Conservation (phyloP, 306 rosid species). For the Lithocarpus polystachyus region DNA sequence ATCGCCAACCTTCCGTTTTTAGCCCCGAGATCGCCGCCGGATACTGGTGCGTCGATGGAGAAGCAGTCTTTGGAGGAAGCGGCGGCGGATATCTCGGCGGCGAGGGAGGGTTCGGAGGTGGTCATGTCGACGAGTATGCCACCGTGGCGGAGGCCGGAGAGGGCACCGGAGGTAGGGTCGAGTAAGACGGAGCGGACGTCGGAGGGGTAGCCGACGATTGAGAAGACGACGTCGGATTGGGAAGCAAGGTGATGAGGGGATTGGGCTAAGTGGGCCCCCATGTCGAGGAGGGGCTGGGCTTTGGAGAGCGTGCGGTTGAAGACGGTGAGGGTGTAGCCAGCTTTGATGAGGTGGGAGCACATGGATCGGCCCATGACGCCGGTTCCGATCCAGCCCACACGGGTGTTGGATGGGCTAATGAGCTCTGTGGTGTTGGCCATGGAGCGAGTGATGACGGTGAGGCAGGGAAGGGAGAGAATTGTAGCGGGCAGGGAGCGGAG, state of each 20-base stretch:
- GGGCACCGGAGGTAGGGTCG: constrained; percentile 68
- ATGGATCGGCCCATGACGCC: constrained; percentile 93
- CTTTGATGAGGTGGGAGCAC: constrained; percentile 77
- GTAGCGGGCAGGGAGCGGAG: constrained; percentile 13
- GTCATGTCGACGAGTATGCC: constrained; percentile 94
- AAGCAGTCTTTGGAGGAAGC: constrained; percentile 48
- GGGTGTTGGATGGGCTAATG: constrained; percentile 62
- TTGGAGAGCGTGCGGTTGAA: constrained; percentile 91
- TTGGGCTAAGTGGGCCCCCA: constrained; percentile 65
- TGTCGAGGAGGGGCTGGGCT: constrained; percentile 71
- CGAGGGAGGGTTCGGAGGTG: constrained; percentile 92
- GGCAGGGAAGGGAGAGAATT: constrained; percentile 2
- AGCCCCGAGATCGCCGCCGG: constrained; percentile 93
- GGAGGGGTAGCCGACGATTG: constrained; percentile 93
- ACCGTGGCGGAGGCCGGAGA: constrained; percentile 68
- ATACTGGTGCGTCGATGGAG: constrained; percentile 81
- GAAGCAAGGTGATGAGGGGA: constrained; percentile 69
- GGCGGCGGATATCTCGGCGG: constrained; percentile 56
- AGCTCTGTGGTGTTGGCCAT: constrained; percentile 50
- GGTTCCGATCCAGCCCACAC: constrained; percentile 96
- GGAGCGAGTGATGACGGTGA: constrained; percentile 24
- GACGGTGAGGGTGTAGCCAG: constrained; percentile 84
- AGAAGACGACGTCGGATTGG: constrained; percentile 76
- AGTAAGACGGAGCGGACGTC: constrained; percentile 88
- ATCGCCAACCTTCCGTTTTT: constrained; percentile 68